Evolutionary conservation across 352 stramenopile species (phyloP).

Genomic region (Phytophthora rubi): DNA sequence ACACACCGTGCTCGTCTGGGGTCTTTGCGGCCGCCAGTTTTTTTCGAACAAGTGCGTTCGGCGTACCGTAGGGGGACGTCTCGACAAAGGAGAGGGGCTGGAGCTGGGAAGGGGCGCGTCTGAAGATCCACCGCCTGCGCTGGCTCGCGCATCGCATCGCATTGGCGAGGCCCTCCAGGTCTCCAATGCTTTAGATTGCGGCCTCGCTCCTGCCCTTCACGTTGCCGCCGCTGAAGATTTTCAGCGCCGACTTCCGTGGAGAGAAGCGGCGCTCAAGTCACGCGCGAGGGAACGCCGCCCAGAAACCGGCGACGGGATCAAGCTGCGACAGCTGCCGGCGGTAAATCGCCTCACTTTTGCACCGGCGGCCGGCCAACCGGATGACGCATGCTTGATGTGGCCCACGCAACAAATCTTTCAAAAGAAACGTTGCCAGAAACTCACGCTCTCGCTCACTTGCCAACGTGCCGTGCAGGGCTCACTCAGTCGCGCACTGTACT

Average conservation of each 20-base stretch:
- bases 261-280: constrained; percentile 15
- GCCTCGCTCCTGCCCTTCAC: no score
- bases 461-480: constrained; percentile 12
- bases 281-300: constrained; percentile 2
- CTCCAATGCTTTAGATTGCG: no score
- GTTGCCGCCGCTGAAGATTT: no score
- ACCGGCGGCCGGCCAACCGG: neutral
- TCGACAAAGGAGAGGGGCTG: neutral
- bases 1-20: no score
- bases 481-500: neutral
- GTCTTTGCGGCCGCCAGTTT: neutral
- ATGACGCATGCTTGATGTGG: constrained; percentile 26
- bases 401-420: constrained; percentile 27
- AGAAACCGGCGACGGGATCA: constrained; percentile 12
- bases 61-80: neutral
- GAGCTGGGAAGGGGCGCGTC: neutral
- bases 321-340: constrained; percentile 19
- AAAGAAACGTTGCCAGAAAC: constrained; percentile 22
- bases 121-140: neutral
- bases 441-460: constrained; percentile 25
- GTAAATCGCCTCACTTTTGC: constrained; percentile 9
- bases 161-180: neutral
- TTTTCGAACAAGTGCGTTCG: neutral
- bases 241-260: neutral
- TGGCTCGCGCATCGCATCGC: neutral